Conservation (phyloP, 129 eudicot species). For the Centaurea solstitialis region DNA sequence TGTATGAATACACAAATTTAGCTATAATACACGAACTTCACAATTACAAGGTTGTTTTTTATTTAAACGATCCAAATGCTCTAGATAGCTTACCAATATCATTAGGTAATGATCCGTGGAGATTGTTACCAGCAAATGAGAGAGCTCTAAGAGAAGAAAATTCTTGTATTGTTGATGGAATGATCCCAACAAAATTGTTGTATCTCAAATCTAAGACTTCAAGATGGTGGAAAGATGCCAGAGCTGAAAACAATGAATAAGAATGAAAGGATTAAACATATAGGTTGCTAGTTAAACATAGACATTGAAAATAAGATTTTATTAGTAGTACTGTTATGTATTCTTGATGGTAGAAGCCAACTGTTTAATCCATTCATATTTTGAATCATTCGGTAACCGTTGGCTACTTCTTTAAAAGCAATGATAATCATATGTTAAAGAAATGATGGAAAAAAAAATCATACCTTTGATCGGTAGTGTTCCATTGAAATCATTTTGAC, state of each 20-base stretch:
- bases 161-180: slow-evolving; percentile 5
- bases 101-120: background rate
- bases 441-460: background rate
- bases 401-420: background rate
- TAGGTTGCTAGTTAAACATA: background rate
- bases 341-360: no score
- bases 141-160: slow-evolving; percentile 14
- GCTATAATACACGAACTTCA: no score
- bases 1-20: no score
- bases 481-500: background rate
- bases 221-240: slow-evolving; percentile 17
- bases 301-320: background rate
- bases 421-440: background rate
- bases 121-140: background rate
- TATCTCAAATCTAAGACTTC: slow-evolving; percentile 22
- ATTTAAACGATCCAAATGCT: no score
- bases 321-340: no score
- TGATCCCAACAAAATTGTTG: slow-evolving; percentile 13
- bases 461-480: background rate
- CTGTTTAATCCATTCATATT: background rate
- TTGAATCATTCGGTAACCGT: background rate
- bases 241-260: slow-evolving; percentile 3
- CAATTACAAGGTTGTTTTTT: no score
- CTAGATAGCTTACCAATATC: background rate
- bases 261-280: background rate